These are phyloP conservation scores for Spinacia oleracea DNA, from an alignment of 179 eudicot species.

Conservation along the genomic window DNA sequence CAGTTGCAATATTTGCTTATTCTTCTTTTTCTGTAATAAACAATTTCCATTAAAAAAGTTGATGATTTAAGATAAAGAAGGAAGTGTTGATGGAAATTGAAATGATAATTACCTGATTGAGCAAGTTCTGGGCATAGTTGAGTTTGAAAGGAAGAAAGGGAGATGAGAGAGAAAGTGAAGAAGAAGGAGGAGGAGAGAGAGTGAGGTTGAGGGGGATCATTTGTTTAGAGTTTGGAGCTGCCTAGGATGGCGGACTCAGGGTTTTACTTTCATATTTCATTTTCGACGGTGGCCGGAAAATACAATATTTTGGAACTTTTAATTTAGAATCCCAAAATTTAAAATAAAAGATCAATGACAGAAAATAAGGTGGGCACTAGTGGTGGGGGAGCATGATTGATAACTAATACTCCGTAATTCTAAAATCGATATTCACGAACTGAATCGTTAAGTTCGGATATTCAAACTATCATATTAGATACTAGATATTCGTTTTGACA, in stretches of 20 bases:
- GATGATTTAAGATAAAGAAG: not conserved
- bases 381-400: too few species aligned
- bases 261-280: not conserved
- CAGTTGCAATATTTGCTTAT: conserved; percentile 5
- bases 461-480: too few species aligned
- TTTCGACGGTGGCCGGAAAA: not conserved
- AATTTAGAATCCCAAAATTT: too few species aligned
- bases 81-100: not conserved
- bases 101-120: not conserved
- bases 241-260: not conserved
- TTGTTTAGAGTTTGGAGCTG: not conserved
- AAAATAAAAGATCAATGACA: too few species aligned
- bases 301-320: not conserved
- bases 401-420: too few species aligned
- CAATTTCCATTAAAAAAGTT: not conserved
- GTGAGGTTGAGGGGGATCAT: not conserved
- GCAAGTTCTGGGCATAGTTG: not conserved
- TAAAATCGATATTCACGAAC: too few species aligned
- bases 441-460: too few species aligned
- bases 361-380: too few species aligned
- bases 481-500: too few species aligned
- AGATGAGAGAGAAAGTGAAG: conserved; percentile 8
- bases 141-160: too few species aligned
- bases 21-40: not conserved
- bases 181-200: not conserved